These are phyloP conservation scores for Ilyonectria mors-panacis DNA, from an alignment of 2,329 filamentous ascomycete species.

Conservation along the genomic window DNA sequence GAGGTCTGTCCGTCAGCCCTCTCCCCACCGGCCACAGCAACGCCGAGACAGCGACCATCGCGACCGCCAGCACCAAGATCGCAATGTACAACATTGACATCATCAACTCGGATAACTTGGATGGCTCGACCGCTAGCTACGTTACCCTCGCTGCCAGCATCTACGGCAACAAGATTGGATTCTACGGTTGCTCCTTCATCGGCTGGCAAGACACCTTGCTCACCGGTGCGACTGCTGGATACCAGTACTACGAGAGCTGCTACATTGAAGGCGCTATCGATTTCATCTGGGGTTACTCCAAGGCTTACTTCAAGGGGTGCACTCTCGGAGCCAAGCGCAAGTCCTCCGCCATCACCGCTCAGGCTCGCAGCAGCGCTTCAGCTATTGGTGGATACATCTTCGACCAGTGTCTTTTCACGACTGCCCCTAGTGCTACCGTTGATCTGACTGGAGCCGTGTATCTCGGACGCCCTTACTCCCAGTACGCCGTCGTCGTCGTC, in stretches of 20 bases:
- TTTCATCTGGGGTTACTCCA: constrained; percentile 47
- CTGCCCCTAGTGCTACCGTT: constrained; percentile 38
- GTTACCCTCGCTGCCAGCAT: constrained; percentile 56
- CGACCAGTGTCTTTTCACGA: constrained; percentile 48
- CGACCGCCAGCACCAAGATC: constrained; percentile 49
- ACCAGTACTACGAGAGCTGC: constrained; percentile 62
- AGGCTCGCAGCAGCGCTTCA: constrained; percentile 45
- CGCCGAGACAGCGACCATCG: constrained; percentile 39
- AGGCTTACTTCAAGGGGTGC: constrained; percentile 54
- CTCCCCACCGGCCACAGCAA: constrained; percentile 39
- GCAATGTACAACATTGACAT: constrained; percentile 74
- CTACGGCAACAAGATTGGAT: constrained; percentile 47
- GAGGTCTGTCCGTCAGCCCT: constrained; percentile 33
- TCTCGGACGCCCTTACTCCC: constrained; percentile 63
- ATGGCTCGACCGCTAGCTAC: constrained; percentile 54
- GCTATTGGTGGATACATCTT: constrained; percentile 51
- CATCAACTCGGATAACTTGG: constrained; percentile 59
- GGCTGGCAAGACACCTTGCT: constrained; percentile 66
- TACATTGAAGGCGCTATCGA: constrained; percentile 49
- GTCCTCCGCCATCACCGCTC: constrained; percentile 48
- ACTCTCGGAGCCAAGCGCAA: constrained; percentile 53
- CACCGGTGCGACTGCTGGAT: constrained; percentile 56
- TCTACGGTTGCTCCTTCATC: constrained; percentile 60
- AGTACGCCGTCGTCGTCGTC: constrained; percentile 62
- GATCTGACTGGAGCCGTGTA: constrained; percentile 56